phyloP scores from a whole-genome alignment of 2,329 filamentous ascomycete species.

The Trichoderma arundinaceum region DNA sequence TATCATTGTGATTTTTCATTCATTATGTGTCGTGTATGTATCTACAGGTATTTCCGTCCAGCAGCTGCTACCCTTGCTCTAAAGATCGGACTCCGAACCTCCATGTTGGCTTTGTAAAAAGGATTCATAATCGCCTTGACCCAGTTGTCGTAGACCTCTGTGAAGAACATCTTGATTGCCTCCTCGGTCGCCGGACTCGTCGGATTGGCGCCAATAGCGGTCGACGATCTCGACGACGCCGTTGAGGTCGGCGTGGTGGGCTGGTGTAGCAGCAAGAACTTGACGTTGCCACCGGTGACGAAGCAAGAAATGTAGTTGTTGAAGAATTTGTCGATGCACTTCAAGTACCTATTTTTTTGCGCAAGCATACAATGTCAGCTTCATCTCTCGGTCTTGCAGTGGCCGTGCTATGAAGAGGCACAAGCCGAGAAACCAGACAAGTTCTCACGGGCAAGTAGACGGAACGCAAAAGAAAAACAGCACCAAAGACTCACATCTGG shows the following conservation, averaged over 20 bases:
- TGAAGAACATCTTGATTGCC: conserved; percentile 92
- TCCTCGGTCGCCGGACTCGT: conserved; percentile 91
- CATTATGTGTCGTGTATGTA: background rate
- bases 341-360: conserved; percentile 74
- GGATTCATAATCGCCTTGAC: conserved; percentile 97
- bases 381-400: background rate
- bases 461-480: background rate
- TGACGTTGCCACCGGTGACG: conserved; percentile 88
- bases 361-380: background rate
- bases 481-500: conserved; percentile 66
- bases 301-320: conserved; percentile 95
- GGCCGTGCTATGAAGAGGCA: background rate
- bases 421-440: background rate
- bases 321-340: conserved; percentile 95
- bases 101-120: conserved; percentile 86
- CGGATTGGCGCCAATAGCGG: conserved; percentile 82
- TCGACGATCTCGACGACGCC: conserved; percentile 61
- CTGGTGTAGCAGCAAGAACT: conserved; percentile 93
- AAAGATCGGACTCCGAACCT: conserved; percentile 87
- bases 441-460: background rate
- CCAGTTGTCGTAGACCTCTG: conserved; percentile 95
- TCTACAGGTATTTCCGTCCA: conserved; percentile 87
- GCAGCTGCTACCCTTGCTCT: conserved; percentile 80
- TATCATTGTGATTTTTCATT: conserved; percentile 25
- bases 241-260: conserved; percentile 58